Base-by-base conservation (phyloP, 1,284 basidiomycete genomes). In the Fistulinella staudtii region DNA sequence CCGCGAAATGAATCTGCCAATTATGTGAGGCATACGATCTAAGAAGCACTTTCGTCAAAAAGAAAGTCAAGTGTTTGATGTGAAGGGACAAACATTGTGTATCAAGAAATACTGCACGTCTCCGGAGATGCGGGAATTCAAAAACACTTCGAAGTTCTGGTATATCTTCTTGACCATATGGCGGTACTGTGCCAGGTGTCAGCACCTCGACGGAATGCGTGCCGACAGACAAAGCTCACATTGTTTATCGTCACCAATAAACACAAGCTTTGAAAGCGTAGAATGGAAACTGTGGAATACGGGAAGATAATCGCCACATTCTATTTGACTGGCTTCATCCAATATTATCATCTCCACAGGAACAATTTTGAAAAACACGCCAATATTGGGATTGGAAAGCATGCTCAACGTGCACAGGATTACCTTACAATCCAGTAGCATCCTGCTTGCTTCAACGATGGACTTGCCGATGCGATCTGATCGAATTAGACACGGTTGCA, bases 171-270 rank as follows among this genome's bases (percentile, higher is more conserved):
- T 68, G 64, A 10, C 74, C 76, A 55, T 65, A 71, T 1, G 76
- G 76, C 10, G 75, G 69, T 45, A 79, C 77, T 79, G 41, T 47
- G 8, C 38, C 20, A 15, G 35, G 35, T 4, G 43, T 53, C 17
- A 39, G 45, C 25, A n/a, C n/a, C n/a, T n/a, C n/a, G n/a, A n/a
- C n/a, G n/a, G n/a, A n/a, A 44, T n/a, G 23, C 8, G 10, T 5
- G 9, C 5, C 20, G 20, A 35, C 5, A 44, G 39, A 37, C 27
- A 67, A 18, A 44, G 4, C 70, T 61, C 61, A 88, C 86, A 72
- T 68, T 89, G 87, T 53, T 79, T 83, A 53, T 85, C 70, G 67
- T 89, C 85, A 8, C 86, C 85, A 63, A 89, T 82, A 49, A 87
- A 82, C 45, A 79, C 80, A 1, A 83, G 60, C 52, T 86, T 88